phyloP scores from a whole-genome alignment of 1,139 yeast genomes.

The Yamadazyma taylorii region DNA sequence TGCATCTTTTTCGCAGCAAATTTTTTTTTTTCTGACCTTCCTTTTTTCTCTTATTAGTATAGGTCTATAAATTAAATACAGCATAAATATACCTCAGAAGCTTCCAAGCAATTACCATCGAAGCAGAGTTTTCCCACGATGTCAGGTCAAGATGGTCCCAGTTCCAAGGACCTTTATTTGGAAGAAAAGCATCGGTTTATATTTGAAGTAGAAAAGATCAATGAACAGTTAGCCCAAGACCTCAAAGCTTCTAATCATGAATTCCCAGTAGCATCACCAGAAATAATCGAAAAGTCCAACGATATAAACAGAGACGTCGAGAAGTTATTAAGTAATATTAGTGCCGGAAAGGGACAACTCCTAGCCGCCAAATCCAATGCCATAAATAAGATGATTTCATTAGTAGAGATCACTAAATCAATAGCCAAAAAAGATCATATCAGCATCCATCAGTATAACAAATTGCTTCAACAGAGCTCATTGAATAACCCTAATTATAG shows the following conservation, averaged over 20 bases:
- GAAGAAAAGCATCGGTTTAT: conserved; percentile 5
- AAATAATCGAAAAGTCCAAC: conserved; percentile 14
- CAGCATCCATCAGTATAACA: conserved; percentile 13
- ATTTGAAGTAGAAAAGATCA: conserved; percentile 1
- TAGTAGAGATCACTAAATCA: conserved; percentile 16
- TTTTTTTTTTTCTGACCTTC: too few relatives aligned
- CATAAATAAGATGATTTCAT: conserved; percentile 13
- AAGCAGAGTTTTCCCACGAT: too few relatives aligned
- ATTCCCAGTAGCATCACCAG: conserved; percentile 3
- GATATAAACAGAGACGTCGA: conserved; percentile 13
- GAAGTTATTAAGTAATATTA: conserved; percentile 7
- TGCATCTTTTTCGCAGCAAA: not conserved
- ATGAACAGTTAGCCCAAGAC: not conserved
- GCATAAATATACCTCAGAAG: too few relatives aligned
- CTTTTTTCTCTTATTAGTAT: too few relatives aligned
- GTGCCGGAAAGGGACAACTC: conserved; percentile 5
- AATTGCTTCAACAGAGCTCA: conserved; percentile 13
- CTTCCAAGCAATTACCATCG: too few relatives aligned
- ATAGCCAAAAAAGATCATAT: conserved; percentile 3
- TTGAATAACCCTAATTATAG: conserved; percentile 11
- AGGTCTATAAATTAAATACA: not conserved
- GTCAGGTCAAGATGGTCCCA: not conserved
- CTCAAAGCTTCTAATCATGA: not conserved
- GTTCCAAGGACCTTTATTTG: not conserved
- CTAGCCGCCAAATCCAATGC: conserved; percentile 11